phyloP scores from a whole-genome alignment of 2,329 filamentous ascomycete genomes.

The Colletotrichum sp. region DNA sequence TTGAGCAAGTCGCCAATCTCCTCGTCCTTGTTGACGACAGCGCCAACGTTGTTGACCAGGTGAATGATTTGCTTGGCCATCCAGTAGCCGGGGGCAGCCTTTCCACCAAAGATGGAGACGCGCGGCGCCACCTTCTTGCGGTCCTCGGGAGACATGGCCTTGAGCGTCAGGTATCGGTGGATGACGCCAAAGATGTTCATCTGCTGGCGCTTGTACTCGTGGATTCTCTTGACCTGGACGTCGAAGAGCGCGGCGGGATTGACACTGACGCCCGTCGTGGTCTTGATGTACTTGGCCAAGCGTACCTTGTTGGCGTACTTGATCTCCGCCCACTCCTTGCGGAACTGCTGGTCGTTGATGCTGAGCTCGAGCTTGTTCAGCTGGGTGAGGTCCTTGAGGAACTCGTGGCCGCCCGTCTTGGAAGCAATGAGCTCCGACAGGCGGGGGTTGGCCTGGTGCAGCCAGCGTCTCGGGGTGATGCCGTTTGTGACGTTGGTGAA shows the following conservation, averaged over 20 bases:
- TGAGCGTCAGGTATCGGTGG: constrained; percentile 89
- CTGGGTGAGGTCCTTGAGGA: constrained; percentile 87
- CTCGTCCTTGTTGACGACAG: constrained; percentile 88
- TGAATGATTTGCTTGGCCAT: constrained; percentile 99
- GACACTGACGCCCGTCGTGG: constrained; percentile 78
- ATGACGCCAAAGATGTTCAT: constrained; percentile 99
- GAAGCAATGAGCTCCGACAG: constrained; percentile 91
- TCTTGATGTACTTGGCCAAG: constrained; percentile 89
- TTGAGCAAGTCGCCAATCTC: constrained; percentile 95
- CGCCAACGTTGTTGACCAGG: constrained; percentile 88
- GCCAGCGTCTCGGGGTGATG: constrained; percentile 93
- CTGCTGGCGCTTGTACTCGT: constrained; percentile 99
- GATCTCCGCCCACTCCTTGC: constrained; percentile 94
- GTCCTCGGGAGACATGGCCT: constrained; percentile 82
- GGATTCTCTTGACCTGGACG: constrained; percentile 97
- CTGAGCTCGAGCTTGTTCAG: constrained; percentile 86
- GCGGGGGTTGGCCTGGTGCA: constrained; percentile 95
- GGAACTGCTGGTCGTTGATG: constrained; percentile 86
- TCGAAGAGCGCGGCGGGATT: constrained; percentile 92
- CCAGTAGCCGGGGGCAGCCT: constrained; percentile 98
- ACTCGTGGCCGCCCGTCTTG: constrained; percentile 83
- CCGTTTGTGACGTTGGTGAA: constrained; percentile 99
- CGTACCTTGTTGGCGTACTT: constrained; percentile 96
- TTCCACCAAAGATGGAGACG: constrained; percentile 96
- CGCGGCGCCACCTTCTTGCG: constrained; percentile 85